Conservation (phyloP, 139 green algal genomes). For the Chlorella sp. region DNA sequence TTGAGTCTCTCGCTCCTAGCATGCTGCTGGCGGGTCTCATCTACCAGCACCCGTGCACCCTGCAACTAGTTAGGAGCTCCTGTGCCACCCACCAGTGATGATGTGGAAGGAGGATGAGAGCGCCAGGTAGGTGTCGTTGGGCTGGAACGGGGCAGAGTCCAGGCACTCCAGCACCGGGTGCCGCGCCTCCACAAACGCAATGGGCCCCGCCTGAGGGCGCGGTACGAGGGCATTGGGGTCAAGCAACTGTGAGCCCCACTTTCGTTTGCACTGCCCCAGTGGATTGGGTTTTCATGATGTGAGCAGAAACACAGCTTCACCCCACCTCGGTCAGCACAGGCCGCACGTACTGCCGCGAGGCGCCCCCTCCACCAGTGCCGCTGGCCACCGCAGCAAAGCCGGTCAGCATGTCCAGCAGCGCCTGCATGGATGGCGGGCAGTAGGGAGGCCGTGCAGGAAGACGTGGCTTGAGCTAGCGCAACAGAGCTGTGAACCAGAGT, state of each 20-base stretch:
- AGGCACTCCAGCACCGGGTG: conserved; percentile 58
- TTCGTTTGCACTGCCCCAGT: too few species aligned
- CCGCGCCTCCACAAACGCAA: conserved; percentile 65
- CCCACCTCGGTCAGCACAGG: conserved; percentile 42
- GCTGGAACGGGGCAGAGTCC: conserved; percentile 14
- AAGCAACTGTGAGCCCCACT: too few species aligned
- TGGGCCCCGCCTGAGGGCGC: conserved; percentile 36
- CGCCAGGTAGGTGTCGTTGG: conserved; percentile 82
- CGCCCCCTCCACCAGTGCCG: neutral
- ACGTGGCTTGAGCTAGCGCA: too few species aligned
- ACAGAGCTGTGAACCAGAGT: too few species aligned
- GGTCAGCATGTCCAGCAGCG: conserved; percentile 86
- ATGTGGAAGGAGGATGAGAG: conserved; percentile 69
- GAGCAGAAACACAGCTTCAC: too few species aligned
- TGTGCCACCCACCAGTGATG: conserved; percentile 56
- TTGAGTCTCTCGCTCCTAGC: too few species aligned
- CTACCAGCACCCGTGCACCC: too few species aligned
- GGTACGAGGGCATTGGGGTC: too few species aligned
- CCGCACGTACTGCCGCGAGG: conserved; percentile 47
- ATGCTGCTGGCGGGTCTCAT: too few species aligned
- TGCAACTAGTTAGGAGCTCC: too few species aligned
- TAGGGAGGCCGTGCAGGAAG: too few species aligned
- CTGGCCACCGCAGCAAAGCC: conserved; percentile 63
- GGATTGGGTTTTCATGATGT: too few species aligned
- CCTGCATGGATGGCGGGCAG: conserved; percentile 7